These are phyloP conservation scores for Urtica urens DNA, from an alignment of 306 rosid species.

Conservation along the genomic window DNA sequence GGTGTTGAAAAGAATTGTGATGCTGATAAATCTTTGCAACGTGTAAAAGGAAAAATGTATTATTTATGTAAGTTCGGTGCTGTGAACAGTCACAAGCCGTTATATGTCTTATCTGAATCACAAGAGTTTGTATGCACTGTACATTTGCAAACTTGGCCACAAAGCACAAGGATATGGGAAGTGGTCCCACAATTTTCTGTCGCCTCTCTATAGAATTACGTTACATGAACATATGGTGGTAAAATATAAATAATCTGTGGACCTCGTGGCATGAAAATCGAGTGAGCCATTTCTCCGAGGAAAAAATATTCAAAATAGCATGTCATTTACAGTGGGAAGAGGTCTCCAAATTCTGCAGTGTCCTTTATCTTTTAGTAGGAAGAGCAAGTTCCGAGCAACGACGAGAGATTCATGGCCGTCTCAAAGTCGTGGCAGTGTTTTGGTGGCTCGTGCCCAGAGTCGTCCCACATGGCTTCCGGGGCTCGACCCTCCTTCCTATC, in stretches of 20 bases:
- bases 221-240: too few species aligned
- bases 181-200: constrained; percentile 32
- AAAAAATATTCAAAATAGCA: constrained; percentile 38
- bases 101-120: not conserved
- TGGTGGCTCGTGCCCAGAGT: constrained; percentile 34
- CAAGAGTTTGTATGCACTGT: too few species aligned
- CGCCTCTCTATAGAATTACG: constrained; percentile 1
- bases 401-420: constrained; percentile 15
- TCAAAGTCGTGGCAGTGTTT: constrained; percentile 14
- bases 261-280: constrained; percentile 14
- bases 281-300: constrained; percentile 3
- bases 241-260: constrained; percentile 25
- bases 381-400: constrained; percentile 15
- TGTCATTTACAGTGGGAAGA: constrained; percentile 49
- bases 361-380: constrained; percentile 18
- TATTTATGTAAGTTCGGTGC: too few species aligned
- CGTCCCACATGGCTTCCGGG: constrained; percentile 97
- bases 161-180: constrained; percentile 17
- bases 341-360: constrained; percentile 36
- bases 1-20: too few species aligned
- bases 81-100: too few species aligned
- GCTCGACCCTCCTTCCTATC: constrained; percentile 78
- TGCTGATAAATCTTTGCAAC: too few species aligned
- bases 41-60: too few species aligned
- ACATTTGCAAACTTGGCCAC: constrained; percentile 24